Evolutionary conservation across 257 asterid genomes (phyloP).

Genomic region (Ligustrum vulgare): DNA sequence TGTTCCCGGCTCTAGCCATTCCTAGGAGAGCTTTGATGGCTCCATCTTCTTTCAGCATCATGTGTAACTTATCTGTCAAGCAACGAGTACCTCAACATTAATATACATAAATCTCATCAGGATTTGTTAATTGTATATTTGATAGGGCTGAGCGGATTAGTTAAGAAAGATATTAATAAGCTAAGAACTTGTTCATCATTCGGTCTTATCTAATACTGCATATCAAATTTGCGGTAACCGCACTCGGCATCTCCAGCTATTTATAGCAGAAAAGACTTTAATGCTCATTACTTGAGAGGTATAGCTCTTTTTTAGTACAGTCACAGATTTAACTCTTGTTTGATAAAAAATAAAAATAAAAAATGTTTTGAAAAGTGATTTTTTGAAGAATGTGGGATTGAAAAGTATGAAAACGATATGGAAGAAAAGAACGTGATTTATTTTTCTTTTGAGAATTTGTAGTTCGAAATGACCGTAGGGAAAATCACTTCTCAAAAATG

Average conservation of each 20-base stretch:
- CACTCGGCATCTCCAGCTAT: neutral
- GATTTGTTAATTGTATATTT: neutral
- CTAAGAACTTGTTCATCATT: neutral
- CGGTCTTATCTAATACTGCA: neutral
- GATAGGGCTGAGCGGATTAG: neutral
- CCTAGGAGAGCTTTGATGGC: constrained; percentile 72
- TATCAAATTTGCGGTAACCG: neutral
- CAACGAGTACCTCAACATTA: constrained; percentile 15
- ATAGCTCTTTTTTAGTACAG: neutral
- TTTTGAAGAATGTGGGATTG: too few species aligned
- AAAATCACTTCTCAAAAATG: too few species aligned
- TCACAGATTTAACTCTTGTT: too few species aligned
- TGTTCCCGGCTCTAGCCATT: constrained; percentile 61
- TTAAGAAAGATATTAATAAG: neutral
- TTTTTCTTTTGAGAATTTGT: too few species aligned
- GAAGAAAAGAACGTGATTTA: too few species aligned
- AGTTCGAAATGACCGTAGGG: too few species aligned
- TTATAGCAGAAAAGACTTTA: neutral
- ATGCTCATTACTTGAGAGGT: neutral
- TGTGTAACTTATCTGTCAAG: constrained; percentile 64
- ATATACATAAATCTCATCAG: neutral
- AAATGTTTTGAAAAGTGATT: too few species aligned
- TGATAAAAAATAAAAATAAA: too few species aligned
- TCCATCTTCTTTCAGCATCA: constrained; percentile 67
- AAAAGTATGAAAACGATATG: too few species aligned